Evolutionary conservation across 805 yeast species (phyloP), one percentile per base, ranked within the genome.

Genomic region (Metschnikowia arizonensis): DNA sequence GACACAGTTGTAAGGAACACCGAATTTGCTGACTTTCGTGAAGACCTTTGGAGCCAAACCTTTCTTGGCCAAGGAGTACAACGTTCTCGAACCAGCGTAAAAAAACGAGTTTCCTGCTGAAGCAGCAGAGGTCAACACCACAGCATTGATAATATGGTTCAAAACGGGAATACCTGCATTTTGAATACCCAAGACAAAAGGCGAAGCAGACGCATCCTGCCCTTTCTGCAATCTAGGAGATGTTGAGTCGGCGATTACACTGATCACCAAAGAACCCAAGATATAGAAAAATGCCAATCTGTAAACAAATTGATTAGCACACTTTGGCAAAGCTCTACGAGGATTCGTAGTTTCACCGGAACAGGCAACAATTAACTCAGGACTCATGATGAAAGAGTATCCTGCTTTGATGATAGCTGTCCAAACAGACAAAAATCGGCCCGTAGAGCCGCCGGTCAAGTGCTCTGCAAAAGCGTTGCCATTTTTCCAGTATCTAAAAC

Each of bases 181-280:
- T 64, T 74, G 75, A 88, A 88, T 88, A 2, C 91, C 91, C 55
- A 88, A 79, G 42, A 86, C 93, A 57, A 83, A 87, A 0, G 96
- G 93, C 15, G 84, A 79, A 14, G 83, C 81, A 25, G 89, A 81
- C 21, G 85, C 85, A 54, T 76, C 64, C 10, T 46, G 33, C 11
- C 61, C 64, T 35, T 50, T 29, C 35, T 55, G 44, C 53, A 68
- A 62, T 18, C 46, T 46, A 2, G 50, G 50, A 47, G 60, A 60
- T 21, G 50, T 60, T 29, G 67, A 61, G 43, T 58, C 50, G 24
- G 68, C 72, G 48, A 68, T 62, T 29, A 69, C 66, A 17, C 73
- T 69, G 47, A 70, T 69, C 31, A 69, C 63, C 55, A 70, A 64
- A 11, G 72, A 62, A 19, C 73, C 72, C 53, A 64, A 49, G 36